Percentiles rank a stretch among this genome's conserved stretches.
These are phyloP conservation scores for Trichoderma virens DNA, from an alignment of 495 filamentous ascomycete genomes.

Conservation along the genomic window DNA sequence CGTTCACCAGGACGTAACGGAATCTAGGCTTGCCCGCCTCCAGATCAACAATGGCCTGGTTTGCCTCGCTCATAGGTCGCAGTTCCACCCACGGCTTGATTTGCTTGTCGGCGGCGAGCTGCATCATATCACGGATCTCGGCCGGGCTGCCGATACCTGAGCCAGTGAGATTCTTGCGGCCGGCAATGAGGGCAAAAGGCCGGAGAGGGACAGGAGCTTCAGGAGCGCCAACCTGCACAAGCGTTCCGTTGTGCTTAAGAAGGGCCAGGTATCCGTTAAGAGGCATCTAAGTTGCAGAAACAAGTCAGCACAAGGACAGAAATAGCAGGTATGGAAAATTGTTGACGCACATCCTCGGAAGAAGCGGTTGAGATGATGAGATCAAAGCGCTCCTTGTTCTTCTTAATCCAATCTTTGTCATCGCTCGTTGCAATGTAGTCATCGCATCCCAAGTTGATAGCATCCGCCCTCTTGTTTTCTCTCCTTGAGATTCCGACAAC, in stretches of 20 bases:
- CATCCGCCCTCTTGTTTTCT: slow-evolving; percentile 60
- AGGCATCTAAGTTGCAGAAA: slow-evolving; percentile 52
- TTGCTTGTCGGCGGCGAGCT: slow-evolving; percentile 65
- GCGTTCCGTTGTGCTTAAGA: slow-evolving; percentile 59
- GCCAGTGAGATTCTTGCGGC: slow-evolving; percentile 64
- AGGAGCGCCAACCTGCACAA: slow-evolving; percentile 74
- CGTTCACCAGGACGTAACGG: slow-evolving; percentile 66
- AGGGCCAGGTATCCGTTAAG: slow-evolving; percentile 59
- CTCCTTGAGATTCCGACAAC: slow-evolving; percentile 74
- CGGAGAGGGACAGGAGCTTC: slow-evolving; percentile 45
- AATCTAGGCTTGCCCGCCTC: slow-evolving; percentile 64
- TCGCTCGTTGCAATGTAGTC: slow-evolving; percentile 76
- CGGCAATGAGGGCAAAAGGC: slow-evolving; percentile 62
- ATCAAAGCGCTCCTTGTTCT: slow-evolving; percentile 58
- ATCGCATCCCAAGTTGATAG: slow-evolving; percentile 57
- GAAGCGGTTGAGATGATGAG: slow-evolving; percentile 77
- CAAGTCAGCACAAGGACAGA: background rate
- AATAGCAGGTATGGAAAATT: background rate
- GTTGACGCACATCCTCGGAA: slow-evolving; percentile 27
- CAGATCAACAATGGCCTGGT: slow-evolving; percentile 61
- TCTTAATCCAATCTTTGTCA: slow-evolving; percentile 61
- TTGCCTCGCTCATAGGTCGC: slow-evolving; percentile 64
- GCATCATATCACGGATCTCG: slow-evolving; percentile 75
- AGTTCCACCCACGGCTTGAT: slow-evolving; percentile 68
- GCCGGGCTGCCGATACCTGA: slow-evolving; percentile 63